Evolutionary conservation across 2,329 filamentous ascomycete genomes (phyloP), one percentile per base, ranked within the genome.

Genomic region (Graphilbum sp.): DNA sequence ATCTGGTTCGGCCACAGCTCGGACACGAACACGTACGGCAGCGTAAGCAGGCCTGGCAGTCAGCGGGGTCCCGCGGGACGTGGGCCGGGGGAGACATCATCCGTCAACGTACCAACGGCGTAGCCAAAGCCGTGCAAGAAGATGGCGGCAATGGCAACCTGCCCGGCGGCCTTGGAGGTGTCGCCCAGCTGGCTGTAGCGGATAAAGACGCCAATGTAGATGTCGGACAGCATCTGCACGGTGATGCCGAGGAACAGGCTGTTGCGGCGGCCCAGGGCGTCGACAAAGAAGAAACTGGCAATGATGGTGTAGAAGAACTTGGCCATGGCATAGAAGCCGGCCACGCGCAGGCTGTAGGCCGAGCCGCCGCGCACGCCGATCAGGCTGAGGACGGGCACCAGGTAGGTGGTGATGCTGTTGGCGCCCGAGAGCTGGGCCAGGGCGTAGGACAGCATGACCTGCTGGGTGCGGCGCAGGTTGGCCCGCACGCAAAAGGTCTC

Each of bases 341-440:
- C 56, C 2, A 52, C 57, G 2, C 63, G 46, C 8, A 66, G 49
- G 17, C 47, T 54, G 1, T 50, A 46, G 0, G 48, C 48, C 0
- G 52, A 54, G 1, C 49, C 50, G 2, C 52, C 46, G 2, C 41
- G 44, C 2, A 53, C 24, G 2, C 60, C 60, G 6, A 61, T 45
- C 11, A 64, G 39, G 2, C 46, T 52, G 32, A 66, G 40, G 29
- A 66, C 59, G 1, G 61, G 55, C 0, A 65, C 52, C 6, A 64
- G 48, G 43, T 67, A 62, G 12, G 56, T 49, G 0, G 61, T 62
- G 34, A 67, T 57, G 2, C 55, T 52, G 46, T 62, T 61, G 16
- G 60, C 61, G 5, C 62, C 60, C 0, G 59, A 61, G 34, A 64
- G 53, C 45, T 67, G 59, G 0, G 62, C 50, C 11, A 64, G 50